Conservation (phyloP, 2,329 filamentous ascomycete species). For the Trichoderma sp. region DNA sequence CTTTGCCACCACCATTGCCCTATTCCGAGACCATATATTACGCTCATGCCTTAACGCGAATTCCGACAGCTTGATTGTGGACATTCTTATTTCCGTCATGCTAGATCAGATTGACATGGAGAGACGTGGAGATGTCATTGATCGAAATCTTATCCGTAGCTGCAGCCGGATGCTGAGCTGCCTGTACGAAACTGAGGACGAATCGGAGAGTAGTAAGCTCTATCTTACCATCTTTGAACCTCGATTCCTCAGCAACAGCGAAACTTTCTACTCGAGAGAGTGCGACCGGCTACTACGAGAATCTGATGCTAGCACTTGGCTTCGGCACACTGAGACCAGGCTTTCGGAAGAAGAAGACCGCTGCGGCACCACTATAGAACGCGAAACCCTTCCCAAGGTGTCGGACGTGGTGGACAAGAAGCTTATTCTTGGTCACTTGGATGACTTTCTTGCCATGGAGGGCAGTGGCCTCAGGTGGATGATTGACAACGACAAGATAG, state of each 20-base stretch:
- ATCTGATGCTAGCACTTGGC: conserved; percentile 78
- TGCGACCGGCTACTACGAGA: conserved; percentile 72
- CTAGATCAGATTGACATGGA: conserved; percentile 93
- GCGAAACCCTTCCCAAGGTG: conserved; percentile 70
- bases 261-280: conserved; percentile 72
- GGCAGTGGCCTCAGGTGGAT: conserved; percentile 81
- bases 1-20: conserved; percentile 77
- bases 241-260: conserved; percentile 69
- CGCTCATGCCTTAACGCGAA: conserved; percentile 53
- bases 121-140: conserved; percentile 82
- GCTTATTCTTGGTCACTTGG: conserved; percentile 73
- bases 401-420: conserved; percentile 74
- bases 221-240: conserved; percentile 83
- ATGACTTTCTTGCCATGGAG: conserved; percentile 81
- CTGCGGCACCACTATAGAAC: conserved; percentile 77
- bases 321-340: conserved; percentile 70
- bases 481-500: conserved; percentile 82
- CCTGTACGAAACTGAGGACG: conserved; percentile 77
- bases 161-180: conserved; percentile 87
- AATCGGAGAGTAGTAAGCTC: conserved; percentile 74
- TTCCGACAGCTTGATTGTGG: conserved; percentile 57
- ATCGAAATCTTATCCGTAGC: conserved; percentile 76
- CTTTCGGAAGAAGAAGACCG: conserved; percentile 79
- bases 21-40: conserved; percentile 86
- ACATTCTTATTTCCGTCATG: conserved; percentile 76